Base-by-base conservation (phyloP, 805 yeast species). In the Wickerhamomyces rabaulensis region DNA sequence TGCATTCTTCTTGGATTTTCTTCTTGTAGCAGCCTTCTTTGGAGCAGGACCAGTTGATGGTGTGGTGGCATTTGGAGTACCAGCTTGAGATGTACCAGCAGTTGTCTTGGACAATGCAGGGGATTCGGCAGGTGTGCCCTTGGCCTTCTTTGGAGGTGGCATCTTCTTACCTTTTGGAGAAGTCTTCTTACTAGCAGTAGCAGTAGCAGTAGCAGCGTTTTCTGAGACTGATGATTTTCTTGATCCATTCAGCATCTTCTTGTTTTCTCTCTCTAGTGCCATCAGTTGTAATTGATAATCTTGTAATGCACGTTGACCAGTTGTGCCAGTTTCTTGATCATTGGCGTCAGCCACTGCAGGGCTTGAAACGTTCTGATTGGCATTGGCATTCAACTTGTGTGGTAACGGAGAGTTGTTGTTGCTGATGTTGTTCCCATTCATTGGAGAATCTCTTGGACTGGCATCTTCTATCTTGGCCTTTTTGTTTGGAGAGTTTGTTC, bases 231-330 rank as follows among this genome's bases (percentile, higher is more conserved):
- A 10, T n/a, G 59, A 66, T 27, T 64, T 69, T 51, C 64, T 68
- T 35, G 80, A 79, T 44, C 72, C 75, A 54, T 77, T 82, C 42
- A 85, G 67, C 45, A 87, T 73, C 61, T 79, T 80, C 60, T 84
- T 82, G 63, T 85, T 87, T 61, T 86, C 91, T 52, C 78, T 78
- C 57, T 87, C 95, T 58, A 88, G 67, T 45, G 84, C 61, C 76
- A 85, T 76, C 53, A 87, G 68, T 63, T 87, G 92, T 71, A 79
- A 81, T 62, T 87, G 95, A 63, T 88, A 87, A 60, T 87, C 95
- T 56, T 84, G 87, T 36, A 87, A 67, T 1, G 92, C 91, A 56
- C 51, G 54, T 19, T 58, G 50, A 7, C 61, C 54, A 20, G 57
- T 33, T 5, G 64, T 50, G 39, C 50, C 48, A 31, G 29, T 16